Evolutionary conservation across 1,139 yeast species (phyloP).

Genomic region (Saccharomycopsis crataegensis): DNA sequence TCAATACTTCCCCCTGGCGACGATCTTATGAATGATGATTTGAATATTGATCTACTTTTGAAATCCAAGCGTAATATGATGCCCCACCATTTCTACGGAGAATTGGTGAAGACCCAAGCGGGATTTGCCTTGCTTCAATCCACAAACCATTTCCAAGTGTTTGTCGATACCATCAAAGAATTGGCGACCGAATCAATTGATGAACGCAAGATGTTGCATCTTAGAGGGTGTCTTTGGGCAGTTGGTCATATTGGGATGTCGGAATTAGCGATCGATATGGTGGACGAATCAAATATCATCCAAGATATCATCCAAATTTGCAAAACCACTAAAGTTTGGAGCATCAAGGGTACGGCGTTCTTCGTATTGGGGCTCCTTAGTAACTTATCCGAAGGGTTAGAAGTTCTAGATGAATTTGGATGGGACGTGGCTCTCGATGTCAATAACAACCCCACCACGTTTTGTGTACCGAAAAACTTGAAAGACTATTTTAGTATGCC

Average conservation of each 20-base stretch:
- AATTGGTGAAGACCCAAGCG: conserved; percentile 71
- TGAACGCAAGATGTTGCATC: conserved; percentile 28
- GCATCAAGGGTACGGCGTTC: conserved; percentile 69
- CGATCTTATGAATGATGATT: neutral
- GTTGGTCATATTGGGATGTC: conserved; percentile 77
- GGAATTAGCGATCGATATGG: conserved; percentile 54
- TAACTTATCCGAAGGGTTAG: conserved; percentile 70
- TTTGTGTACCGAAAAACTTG: conserved; percentile 43
- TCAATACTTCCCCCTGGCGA: neutral
- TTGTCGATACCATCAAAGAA: conserved; percentile 35
- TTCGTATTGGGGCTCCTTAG: conserved; percentile 72
- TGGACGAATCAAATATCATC: conserved; percentile 55
- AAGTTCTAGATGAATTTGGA: conserved; percentile 72
- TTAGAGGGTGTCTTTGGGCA: conserved; percentile 83
- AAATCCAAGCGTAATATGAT: conserved; percentile 22
- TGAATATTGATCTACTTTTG: neutral
- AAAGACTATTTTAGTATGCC: conserved; percentile 19
- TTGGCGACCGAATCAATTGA: conserved; percentile 23
- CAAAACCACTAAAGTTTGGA: conserved; percentile 48
- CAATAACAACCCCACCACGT: conserved; percentile 46
- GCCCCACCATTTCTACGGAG: conserved; percentile 77
- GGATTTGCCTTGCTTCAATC: conserved; percentile 51
- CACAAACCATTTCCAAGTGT: conserved; percentile 40
- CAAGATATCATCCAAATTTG: conserved; percentile 49
- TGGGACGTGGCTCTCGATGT: conserved; percentile 62